These are phyloP conservation scores for Phylloporus gajari DNA, from an alignment of 1,284 basidiomycete species.

Conservation along the genomic window DNA sequence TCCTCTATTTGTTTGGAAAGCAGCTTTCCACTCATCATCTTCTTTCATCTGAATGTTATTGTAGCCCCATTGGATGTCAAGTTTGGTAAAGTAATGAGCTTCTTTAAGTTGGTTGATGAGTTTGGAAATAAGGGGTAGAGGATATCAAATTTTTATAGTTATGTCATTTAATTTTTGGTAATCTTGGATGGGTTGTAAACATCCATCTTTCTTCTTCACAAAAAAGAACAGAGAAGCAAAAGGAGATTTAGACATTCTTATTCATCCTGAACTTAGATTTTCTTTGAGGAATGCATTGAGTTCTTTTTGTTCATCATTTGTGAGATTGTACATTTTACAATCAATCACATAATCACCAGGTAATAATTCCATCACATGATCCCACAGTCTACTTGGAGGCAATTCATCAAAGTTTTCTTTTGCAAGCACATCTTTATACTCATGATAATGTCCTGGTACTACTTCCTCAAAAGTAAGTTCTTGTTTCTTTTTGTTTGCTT, in stretches of 20 bases:
- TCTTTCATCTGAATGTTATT: no score
- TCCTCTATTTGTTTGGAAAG: slow-evolving; percentile 19
- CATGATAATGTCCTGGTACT: no score
- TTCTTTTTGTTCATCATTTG: background rate
- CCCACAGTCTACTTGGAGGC: no score
- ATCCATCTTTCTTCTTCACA: slow-evolving; percentile 7
- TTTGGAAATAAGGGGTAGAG: slow-evolving; percentile 39
- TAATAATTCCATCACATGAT: background rate
- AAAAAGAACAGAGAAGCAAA: slow-evolving; percentile 5
- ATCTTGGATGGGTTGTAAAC: background rate
- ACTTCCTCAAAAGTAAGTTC: no score
- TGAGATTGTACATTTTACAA: background rate
- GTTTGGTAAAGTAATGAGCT: no score
- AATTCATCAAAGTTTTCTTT: no score
- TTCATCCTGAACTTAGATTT: background rate
- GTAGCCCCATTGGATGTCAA: no score
- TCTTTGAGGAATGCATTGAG: slow-evolving; percentile 2
- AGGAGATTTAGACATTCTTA: background rate
- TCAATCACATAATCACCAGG: background rate
- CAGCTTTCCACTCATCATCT: slow-evolving; percentile 28
- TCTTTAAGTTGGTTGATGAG: no score
- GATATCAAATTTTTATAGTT: background rate
- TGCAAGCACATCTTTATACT: no score
- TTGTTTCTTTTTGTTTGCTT: no score
- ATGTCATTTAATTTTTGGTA: background rate